A percentile compares a stretch with the other conserved stretches of the same genome.
Conservation (phyloP, 805 yeast genomes). For the Yarrowia divulgata region DNA sequence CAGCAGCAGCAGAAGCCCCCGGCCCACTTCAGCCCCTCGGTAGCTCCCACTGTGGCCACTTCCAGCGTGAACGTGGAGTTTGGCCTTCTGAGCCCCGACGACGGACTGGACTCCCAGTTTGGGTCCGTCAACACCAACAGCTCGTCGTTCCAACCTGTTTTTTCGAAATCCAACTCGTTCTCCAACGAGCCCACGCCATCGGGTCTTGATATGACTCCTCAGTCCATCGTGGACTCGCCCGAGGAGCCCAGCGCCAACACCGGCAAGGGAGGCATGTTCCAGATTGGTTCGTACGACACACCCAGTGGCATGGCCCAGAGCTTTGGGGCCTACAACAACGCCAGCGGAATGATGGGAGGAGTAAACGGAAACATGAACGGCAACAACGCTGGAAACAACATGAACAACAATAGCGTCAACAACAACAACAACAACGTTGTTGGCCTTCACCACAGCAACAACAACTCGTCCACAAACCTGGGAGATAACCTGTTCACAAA, state of each 20-base stretch:
- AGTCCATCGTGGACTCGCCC: slow-evolving; percentile 37
- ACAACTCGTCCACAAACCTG: slow-evolving; percentile 20
- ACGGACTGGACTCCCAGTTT: slow-evolving; percentile 37
- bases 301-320: slow-evolving; percentile 36
- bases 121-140: slow-evolving; percentile 32
- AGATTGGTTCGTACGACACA: slow-evolving; percentile 35
- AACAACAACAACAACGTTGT: background rate
- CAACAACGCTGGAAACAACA: background rate
- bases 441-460: background rate
- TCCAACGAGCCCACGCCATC: slow-evolving; percentile 38
- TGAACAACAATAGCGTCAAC: too few relatives aligned
- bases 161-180: slow-evolving; percentile 23
- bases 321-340: slow-evolving; percentile 33
- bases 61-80: slow-evolving; percentile 37
- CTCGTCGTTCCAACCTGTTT: slow-evolving; percentile 35
- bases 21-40: slow-evolving; percentile 29
- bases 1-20: slow-evolving; percentile 28
- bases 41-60: slow-evolving; percentile 36
- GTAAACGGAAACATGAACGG: background rate
- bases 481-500: slow-evolving; percentile 3
- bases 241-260: slow-evolving; percentile 29
- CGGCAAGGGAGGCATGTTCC: slow-evolving; percentile 29
- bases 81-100: slow-evolving; percentile 34
- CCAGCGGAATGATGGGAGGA: slow-evolving; percentile 32
- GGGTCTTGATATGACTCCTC: slow-evolving; percentile 31